Conservation (phyloP, 106 monocot species). For the Dioscorea alata region DNA sequence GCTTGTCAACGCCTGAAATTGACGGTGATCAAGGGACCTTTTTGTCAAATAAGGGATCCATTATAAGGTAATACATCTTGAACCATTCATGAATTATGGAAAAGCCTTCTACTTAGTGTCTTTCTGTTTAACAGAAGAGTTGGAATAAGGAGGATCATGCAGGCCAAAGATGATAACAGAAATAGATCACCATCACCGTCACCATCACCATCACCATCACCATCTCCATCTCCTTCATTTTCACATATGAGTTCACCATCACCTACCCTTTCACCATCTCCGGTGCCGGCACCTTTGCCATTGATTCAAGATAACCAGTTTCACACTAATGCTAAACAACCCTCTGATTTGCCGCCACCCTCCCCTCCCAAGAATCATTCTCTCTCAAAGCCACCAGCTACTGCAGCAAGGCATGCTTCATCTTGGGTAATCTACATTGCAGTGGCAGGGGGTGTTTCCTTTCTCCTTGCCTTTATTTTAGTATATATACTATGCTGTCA, state of each 20-base stretch:
- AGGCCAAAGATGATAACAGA: conserved; percentile 8
- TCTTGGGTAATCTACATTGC: conserved; percentile 12
- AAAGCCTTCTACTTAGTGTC: too few species aligned
- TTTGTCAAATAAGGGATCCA: not conserved
- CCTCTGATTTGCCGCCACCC: conserved; percentile 5
- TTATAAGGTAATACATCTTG: conserved; percentile 9
- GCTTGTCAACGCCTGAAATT: conserved; percentile 9
- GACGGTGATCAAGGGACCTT: conserved; percentile 6
- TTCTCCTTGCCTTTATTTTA: conserved; percentile 20
- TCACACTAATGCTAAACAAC: too few species aligned
- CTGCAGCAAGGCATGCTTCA: conserved; percentile 2
- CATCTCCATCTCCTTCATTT: conserved; percentile 8
- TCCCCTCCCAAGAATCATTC: conserved; percentile 3
- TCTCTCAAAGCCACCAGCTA: not conserved
- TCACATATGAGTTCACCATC: not conserved
- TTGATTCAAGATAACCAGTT: not conserved
- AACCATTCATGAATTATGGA: too few species aligned
- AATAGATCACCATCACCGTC: conserved; percentile 11
- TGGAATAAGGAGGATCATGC: conserved; percentile 15
- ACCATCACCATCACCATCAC: conserved; percentile 8
- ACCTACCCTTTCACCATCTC: conserved; percentile 12
- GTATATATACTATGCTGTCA: conserved; percentile 35
- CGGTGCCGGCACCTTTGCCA: not conserved
- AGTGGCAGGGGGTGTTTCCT: conserved; percentile 16
- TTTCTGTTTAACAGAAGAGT: conserved; percentile 3